phyloP scores from a whole-genome alignment of 129 eudicot genomes.

The Artemisia annua region DNA sequence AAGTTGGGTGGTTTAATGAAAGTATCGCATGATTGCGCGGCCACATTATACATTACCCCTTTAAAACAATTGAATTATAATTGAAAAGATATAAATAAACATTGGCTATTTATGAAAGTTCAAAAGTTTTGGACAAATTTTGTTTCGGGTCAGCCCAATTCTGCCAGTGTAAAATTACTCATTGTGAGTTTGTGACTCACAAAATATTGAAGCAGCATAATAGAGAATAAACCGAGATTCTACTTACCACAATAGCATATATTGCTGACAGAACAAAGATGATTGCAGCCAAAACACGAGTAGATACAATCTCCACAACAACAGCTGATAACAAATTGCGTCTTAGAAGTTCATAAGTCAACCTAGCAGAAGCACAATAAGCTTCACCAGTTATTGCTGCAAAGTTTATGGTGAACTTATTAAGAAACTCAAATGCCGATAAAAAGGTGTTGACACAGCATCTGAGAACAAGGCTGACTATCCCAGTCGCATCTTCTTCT shows the following conservation, averaged over 20 bases:
- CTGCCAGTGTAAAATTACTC: neutral
- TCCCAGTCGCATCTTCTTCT: conserved; percentile 65
- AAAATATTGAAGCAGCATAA: conserved; percentile 10
- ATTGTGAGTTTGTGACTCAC: neutral
- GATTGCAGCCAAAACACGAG: conserved; percentile 72
- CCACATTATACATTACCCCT: too few species aligned
- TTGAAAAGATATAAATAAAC: too few species aligned
- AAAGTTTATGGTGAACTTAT: conserved; percentile 89
- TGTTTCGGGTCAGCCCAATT: neutral
- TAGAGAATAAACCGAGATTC: conserved; percentile 6
- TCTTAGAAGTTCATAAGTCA: conserved; percentile 82
- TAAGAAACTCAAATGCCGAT: conserved; percentile 74
- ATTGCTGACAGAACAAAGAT: conserved; percentile 73
- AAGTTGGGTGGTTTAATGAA: too few species aligned
- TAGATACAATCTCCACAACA: conserved; percentile 81
- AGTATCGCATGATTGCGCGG: too few species aligned
- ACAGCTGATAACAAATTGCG: conserved; percentile 91
- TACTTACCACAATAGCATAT: conserved; percentile 86
- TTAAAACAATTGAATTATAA: too few species aligned
- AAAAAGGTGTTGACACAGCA: conserved; percentile 72
- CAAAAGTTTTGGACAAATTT: neutral
- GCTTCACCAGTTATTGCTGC: conserved; percentile 98
- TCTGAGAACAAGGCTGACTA: conserved; percentile 60
- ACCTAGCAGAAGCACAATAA: conserved; percentile 82
- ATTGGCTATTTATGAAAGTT: neutral